phyloP scores from a whole-genome alignment of 352 stramenopile species.

The Phytopythium litorale region DNA sequence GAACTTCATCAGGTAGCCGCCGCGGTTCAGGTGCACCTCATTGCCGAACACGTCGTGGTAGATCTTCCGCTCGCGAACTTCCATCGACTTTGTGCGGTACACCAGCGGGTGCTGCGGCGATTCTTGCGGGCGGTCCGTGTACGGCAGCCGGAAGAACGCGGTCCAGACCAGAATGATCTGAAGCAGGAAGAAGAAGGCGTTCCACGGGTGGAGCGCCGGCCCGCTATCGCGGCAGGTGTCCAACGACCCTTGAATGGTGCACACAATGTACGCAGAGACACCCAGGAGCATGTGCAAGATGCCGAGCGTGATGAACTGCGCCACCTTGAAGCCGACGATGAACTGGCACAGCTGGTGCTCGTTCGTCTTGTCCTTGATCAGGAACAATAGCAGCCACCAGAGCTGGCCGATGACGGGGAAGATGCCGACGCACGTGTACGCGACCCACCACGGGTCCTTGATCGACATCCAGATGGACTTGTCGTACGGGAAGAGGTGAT shows the following conservation, averaged over 20 bases:
- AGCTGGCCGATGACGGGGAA: conserved; percentile 83
- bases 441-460: conserved; percentile 77
- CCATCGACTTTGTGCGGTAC: conserved; percentile 52
- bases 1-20: conserved; percentile 85
- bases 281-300: conserved; percentile 67
- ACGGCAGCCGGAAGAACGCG: conserved; percentile 82
- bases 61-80: conserved; percentile 30
- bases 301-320: conserved; percentile 87
- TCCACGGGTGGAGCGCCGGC: conserved; percentile 60
- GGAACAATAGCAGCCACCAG: conserved; percentile 89
- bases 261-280: conserved; percentile 66
- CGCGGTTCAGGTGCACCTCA: conserved; percentile 68
- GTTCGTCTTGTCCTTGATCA: conserved; percentile 91
- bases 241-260: conserved; percentile 59
- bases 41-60: conserved; percentile 85
- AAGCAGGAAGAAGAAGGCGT: conserved; percentile 78
- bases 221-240: conserved; percentile 48
- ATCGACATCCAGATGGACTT: conserved; percentile 87
- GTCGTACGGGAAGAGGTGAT: conserved; percentile 86
- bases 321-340: conserved; percentile 89
- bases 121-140: conserved; percentile 66
- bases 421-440: conserved; percentile 74
- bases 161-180: conserved; percentile 84
- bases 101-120: conserved; percentile 37
- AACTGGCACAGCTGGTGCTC: conserved; percentile 92